These are phyloP conservation scores for Panaeolus cyanescens DNA, from an alignment of 768 basidiomycete genomes.

Conservation along the genomic window DNA sequence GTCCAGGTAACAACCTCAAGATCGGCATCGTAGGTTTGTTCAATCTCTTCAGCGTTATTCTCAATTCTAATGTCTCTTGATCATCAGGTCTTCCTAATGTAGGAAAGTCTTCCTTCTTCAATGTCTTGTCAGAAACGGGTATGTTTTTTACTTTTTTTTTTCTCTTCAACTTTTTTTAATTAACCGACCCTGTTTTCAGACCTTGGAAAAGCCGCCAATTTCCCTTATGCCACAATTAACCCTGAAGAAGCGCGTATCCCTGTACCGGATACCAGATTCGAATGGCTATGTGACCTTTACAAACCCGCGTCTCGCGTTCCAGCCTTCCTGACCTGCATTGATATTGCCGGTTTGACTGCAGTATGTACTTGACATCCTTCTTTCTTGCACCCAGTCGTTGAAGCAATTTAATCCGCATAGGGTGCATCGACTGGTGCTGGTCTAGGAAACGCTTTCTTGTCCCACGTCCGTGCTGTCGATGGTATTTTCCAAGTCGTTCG, in stretches of 20 bases:
- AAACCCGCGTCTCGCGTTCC: slow-evolving; percentile 89
- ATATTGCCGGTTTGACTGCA: slow-evolving; percentile 97
- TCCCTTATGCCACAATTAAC: slow-evolving; percentile 93
- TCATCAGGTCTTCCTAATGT: slow-evolving; percentile 87
- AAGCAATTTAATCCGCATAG: slow-evolving; percentile 33
- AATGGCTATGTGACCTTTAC: slow-evolving; percentile 91
- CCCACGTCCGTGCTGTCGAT: slow-evolving; percentile 96
- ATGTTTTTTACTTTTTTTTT: slow-evolving; percentile 19
- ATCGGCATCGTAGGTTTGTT: slow-evolving; percentile 96
- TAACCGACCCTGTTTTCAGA: slow-evolving; percentile 44
- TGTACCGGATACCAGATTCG: slow-evolving; percentile 91
- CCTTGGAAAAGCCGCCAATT: slow-evolving; percentile 95
- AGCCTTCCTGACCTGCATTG: slow-evolving; percentile 95
- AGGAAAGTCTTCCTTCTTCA: slow-evolving; percentile 99
- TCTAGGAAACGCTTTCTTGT: slow-evolving; percentile 96
- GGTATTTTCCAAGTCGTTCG: slow-evolving; percentile 99
- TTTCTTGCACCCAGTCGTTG: neutral
- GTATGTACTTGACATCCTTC: slow-evolving; percentile 41
- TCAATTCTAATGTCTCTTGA: slow-evolving; percentile 19
- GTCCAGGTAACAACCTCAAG: slow-evolving; percentile 96
- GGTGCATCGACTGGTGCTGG: slow-evolving; percentile 98
- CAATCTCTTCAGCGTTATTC: slow-evolving; percentile 14
- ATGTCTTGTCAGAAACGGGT: slow-evolving; percentile 92
- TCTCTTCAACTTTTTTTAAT: neutral
- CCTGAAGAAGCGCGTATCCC: slow-evolving; percentile 96